Percentiles rank a stretch among this genome's conserved stretches.
Conservation (phyloP, 768 basidiomycete species). For the Pseudohyphozyma bogoriensis region DNA sequence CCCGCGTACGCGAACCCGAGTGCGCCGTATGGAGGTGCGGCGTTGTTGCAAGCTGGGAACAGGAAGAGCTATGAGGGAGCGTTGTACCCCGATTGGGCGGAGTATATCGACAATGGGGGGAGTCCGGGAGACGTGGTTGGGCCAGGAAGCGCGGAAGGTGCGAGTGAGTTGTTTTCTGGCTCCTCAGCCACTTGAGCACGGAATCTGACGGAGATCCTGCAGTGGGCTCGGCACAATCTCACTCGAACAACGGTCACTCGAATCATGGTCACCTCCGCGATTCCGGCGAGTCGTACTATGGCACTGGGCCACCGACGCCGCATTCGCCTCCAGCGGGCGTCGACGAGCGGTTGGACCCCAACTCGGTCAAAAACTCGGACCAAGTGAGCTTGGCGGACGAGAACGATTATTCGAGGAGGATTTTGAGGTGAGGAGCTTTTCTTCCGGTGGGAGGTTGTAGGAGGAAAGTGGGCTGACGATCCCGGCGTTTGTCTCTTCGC, state of each 20-base stretch:
- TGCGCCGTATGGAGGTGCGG: neutral
- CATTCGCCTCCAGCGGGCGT: neutral
- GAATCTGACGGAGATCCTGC: neutral
- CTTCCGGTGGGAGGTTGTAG: neutral
- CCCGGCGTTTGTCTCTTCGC: neutral
- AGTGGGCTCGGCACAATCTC: conserved; percentile 13
- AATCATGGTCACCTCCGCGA: neutral
- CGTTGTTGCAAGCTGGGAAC: neutral
- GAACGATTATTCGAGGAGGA: conserved; percentile 19
- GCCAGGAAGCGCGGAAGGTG: conserved; percentile 11
- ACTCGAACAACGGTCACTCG: conserved; percentile 7
- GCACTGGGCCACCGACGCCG: neutral
- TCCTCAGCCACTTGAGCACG: neutral
- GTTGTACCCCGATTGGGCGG: conserved; percentile 18
- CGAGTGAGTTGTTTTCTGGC: conserved; percentile 6
- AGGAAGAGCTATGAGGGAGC: conserved; percentile 20
- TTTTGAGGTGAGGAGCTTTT: conserved; percentile 14
- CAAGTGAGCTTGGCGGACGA: conserved; percentile 19
- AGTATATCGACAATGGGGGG: conserved; percentile 12
- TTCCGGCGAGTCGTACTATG: conserved; percentile 15
- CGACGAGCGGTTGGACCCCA: conserved; percentile 20
- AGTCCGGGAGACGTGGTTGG: neutral
- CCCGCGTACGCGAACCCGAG: neutral
- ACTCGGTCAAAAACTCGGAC: neutral
- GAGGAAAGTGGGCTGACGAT: neutral